A percentile compares a stretch with the other conserved stretches of the same genome.
phyloP scores from a whole-genome alignment of 768 basidiomycete species.

The Collybiopsis confluens region DNA sequence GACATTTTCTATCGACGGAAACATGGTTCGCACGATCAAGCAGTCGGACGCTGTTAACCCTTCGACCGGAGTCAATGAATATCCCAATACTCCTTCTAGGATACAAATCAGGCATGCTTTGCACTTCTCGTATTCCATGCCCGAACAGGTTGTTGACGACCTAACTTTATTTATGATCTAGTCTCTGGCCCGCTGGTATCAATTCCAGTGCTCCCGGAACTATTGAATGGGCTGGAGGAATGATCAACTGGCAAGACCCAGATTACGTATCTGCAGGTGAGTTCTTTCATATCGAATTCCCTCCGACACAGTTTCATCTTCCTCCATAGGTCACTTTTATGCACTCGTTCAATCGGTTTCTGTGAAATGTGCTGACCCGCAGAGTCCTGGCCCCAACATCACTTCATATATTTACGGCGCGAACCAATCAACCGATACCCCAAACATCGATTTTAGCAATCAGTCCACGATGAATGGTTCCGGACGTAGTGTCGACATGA shows the following conservation, averaged over 20 bases:
- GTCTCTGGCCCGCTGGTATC: constrained; percentile 84
- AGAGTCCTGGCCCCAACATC: constrained; percentile 35
- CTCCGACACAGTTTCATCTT: neutral
- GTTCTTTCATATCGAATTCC: constrained; percentile 7
- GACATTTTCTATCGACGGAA: constrained; percentile 67
- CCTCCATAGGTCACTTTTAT: constrained; percentile 59
- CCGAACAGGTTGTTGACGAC: neutral
- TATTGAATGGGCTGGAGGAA: constrained; percentile 73
- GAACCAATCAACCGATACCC: constrained; percentile 49
- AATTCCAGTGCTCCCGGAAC: constrained; percentile 57
- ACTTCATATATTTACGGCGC: constrained; percentile 63
- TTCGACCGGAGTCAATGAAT: constrained; percentile 52
- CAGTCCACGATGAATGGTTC: constrained; percentile 50
- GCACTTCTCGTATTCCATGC: neutral
- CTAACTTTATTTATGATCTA: constrained; percentile 17
- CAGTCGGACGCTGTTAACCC: constrained; percentile 51
- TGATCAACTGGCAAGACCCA: constrained; percentile 79
- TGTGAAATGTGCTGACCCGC: constrained; percentile 58
- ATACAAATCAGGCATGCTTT: constrained; percentile 67
- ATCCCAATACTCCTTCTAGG: constrained; percentile 75
- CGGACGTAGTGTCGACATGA: constrained; percentile 3
- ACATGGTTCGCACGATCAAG: constrained; percentile 63
- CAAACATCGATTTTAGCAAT: constrained; percentile 57
- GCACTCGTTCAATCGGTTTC: constrained; percentile 57
- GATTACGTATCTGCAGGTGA: constrained; percentile 67